These are phyloP conservation scores for Penicillium oxalicum DNA, from an alignment of 2,329 filamentous ascomycete genomes.

Conservation along the genomic window DNA sequence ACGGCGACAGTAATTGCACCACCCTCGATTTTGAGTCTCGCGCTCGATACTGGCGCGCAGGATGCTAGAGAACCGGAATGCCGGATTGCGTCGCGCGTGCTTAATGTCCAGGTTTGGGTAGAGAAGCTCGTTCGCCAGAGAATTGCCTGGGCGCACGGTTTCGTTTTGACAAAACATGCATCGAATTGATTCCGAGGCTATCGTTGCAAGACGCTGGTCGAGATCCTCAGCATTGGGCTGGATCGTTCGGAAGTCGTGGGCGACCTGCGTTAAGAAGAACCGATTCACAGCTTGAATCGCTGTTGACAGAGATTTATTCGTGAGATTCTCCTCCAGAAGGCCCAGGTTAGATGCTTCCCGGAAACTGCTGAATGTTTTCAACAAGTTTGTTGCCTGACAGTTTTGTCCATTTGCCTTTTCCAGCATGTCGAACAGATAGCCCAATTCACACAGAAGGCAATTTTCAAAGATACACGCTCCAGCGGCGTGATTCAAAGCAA, in stretches of 20 bases:
- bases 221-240: conserved; percentile 57
- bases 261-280: conserved; percentile 77
- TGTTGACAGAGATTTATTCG: conserved; percentile 64
- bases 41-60: conserved; percentile 89
- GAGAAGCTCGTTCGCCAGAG: conserved; percentile 76
- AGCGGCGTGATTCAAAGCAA: conserved; percentile 82
- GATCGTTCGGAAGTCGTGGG: conserved; percentile 67
- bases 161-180: conserved; percentile 87
- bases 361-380: conserved; percentile 81
- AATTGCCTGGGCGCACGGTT: conserved; percentile 70
- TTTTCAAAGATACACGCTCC: conserved; percentile 74
- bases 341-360: conserved; percentile 72
- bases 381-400: conserved; percentile 90
- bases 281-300: conserved; percentile 83
- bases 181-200: conserved; percentile 54
- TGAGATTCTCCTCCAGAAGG: conserved; percentile 75
- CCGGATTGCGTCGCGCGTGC: conserved; percentile 43
- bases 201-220: conserved; percentile 56
- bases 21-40: conserved; percentile 81
- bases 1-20: conserved; percentile 84
- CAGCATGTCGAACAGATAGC: conserved; percentile 95
- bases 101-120: conserved; percentile 61
- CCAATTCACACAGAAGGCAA: conserved; percentile 88
- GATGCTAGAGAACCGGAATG: conserved; percentile 71
- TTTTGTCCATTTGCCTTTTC: conserved; percentile 91